Conservation (phyloP, 2,329 filamentous ascomycete genomes). For the Cryphonectria nitschkei region DNA sequence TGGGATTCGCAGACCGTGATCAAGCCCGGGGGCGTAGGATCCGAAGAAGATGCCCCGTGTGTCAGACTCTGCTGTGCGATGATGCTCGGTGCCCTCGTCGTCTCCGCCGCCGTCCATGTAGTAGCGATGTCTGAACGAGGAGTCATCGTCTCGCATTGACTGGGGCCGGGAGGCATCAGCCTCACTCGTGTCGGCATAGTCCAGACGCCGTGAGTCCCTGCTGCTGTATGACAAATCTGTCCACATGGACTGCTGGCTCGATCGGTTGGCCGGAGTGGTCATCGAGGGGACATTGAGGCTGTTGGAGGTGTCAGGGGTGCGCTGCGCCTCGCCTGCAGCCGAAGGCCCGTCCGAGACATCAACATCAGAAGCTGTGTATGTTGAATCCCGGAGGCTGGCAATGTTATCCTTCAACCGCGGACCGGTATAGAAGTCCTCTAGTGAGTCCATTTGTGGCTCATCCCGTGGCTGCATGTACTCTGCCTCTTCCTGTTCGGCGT, state of each 20-base stretch:
- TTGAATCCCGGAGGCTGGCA: constrained; percentile 39
- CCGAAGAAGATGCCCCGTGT: constrained; percentile 55
- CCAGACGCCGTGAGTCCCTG: constrained; percentile 28
- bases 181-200: constrained; percentile 46
- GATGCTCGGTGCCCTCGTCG: constrained; percentile 31
- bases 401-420: constrained; percentile 40
- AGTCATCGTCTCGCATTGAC: constrained; percentile 27
- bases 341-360: constrained; percentile 36
- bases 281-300: constrained; percentile 53
- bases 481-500: constrained; percentile 21
- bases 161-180: constrained; percentile 37
- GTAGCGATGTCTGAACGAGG: constrained; percentile 22
- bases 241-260: constrained; percentile 62
- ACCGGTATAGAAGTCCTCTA: constrained; percentile 40
- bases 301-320: constrained; percentile 45
- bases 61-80: constrained; percentile 55
- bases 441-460: constrained; percentile 33
- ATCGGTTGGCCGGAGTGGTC: constrained; percentile 48
- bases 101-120: constrained; percentile 17
- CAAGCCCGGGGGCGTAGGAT: constrained; percentile 37
- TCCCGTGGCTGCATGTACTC: constrained; percentile 25
- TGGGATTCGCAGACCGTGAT: constrained; percentile 33
- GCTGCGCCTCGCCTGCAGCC: constrained; percentile 36
- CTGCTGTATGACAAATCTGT: constrained; percentile 55
- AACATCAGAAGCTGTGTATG: constrained; percentile 38